Conservation (phyloP, 192 early-diverging fungal species). For the Haplosporangium gracile region DNA sequence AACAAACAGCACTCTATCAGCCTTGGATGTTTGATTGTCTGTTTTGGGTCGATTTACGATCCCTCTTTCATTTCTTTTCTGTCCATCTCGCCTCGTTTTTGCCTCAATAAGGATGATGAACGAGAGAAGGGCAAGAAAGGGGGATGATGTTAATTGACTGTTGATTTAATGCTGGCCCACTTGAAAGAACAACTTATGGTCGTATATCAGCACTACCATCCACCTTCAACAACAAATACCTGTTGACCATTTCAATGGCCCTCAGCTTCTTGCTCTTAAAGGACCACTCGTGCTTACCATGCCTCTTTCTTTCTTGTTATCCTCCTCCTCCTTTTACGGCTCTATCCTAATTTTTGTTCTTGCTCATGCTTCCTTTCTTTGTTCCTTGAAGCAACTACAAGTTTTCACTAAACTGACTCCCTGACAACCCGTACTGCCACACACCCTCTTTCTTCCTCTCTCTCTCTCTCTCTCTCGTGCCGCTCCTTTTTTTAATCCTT, state of each 20-base stretch:
- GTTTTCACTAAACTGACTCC: neutral
- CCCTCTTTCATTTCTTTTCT: neutral
- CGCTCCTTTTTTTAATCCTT: neutral
- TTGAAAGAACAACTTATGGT: neutral
- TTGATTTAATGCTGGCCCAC: neutral
- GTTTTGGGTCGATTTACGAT: neutral
- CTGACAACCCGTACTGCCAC: neutral
- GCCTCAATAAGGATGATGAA: neutral
- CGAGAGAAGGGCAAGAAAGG: neutral
- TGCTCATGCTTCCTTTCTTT: no score
- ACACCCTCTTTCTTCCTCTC: neutral
- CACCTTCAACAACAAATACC: neutral
- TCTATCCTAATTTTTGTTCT: neutral
- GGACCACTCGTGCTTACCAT: neutral
- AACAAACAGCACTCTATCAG: neutral
- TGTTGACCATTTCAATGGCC: no score
- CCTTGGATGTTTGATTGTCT: neutral
- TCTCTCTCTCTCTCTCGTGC: neutral
- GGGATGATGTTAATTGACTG: neutral
- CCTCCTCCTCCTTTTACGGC: neutral
- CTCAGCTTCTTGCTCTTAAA: no score
- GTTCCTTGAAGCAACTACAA: no score
- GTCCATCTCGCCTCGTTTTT: neutral
- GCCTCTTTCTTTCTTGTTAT: neutral
- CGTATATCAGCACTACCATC: neutral